These are phyloP conservation scores for Fraxinus floribunda DNA, from an alignment of 305 asterid genomes.

Conservation along the genomic window DNA sequence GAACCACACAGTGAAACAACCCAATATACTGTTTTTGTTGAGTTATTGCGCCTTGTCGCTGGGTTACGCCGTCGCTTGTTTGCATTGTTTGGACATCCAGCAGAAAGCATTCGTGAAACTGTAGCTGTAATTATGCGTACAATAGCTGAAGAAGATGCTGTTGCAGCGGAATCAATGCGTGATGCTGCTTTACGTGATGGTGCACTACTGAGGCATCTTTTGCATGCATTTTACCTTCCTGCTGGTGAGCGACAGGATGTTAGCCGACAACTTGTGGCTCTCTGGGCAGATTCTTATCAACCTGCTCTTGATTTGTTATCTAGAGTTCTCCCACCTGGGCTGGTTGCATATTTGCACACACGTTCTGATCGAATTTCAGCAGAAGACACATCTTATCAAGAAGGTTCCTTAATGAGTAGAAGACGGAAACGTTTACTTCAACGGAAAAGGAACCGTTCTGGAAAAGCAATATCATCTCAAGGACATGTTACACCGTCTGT, in stretches of 20 bases:
- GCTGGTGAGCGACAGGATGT: constrained; percentile 96
- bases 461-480: constrained; percentile 60
- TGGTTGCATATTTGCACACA: constrained; percentile 97
- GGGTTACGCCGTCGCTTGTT: constrained; percentile 96
- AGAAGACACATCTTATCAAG: constrained; percentile 65
- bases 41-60: constrained; percentile 90
- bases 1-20: constrained; percentile 97
- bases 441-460: constrained; percentile 80
- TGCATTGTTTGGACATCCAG: constrained; percentile 97
- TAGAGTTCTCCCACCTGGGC: constrained; percentile 98
- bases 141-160: constrained; percentile 99
- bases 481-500: constrained; percentile 46
- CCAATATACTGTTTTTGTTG: constrained; percentile 90
- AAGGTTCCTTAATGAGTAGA: constrained; percentile 79
- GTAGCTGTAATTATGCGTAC: constrained; percentile 98
- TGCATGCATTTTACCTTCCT: constrained; percentile 92
- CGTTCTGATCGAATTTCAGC: constrained; percentile 57
- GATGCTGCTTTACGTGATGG: constrained; percentile 99
- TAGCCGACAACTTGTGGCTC: constrained; percentile 97
- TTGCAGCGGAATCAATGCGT: constrained; percentile 99
- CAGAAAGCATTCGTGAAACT: constrained; percentile 90
- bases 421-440: constrained; percentile 86
- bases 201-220: constrained; percentile 91
- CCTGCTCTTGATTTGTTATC: constrained; percentile 95
- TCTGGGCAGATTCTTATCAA: constrained; percentile 99